Conservation (phyloP, 2,329 filamentous ascomycete species). For the Myriangium duriaei region DNA sequence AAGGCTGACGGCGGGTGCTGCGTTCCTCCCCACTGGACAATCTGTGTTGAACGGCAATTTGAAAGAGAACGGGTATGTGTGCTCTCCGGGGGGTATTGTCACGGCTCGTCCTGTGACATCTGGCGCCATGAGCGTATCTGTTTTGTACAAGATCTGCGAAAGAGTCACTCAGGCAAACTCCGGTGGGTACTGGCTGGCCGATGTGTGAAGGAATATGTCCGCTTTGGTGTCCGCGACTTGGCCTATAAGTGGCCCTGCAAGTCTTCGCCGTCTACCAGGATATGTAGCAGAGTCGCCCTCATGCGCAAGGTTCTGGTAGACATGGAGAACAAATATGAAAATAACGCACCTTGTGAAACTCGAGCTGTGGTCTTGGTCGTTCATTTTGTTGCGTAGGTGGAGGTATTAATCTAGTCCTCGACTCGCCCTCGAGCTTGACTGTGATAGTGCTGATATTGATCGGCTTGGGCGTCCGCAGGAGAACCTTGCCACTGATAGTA, state of each 20-base stretch:
- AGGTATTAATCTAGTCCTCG: conserved; percentile 51
- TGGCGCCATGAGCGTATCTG: conserved; percentile 55
- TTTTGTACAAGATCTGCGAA: conserved; percentile 58
- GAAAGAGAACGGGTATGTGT: conserved; percentile 68
- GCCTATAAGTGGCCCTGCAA: too few species aligned
- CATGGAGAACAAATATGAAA: too few species aligned
- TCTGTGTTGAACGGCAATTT: conserved; percentile 66
- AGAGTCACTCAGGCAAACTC: too few species aligned
- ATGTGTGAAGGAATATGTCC: too few species aligned
- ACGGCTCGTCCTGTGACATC: conserved; percentile 33
- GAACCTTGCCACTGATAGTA: conserved; percentile 47
- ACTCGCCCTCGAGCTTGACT: conserved; percentile 75
- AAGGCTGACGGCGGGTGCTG: conserved; percentile 30
- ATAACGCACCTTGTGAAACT: conserved; percentile 37
- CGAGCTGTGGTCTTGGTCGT: conserved; percentile 35
- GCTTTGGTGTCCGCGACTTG: too few species aligned
- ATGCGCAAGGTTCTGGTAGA: too few species aligned
- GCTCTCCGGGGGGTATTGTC: conserved; percentile 54
- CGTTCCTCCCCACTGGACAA: conserved; percentile 38
- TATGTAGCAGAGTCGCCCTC: too few species aligned
- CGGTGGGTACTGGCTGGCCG: too few species aligned
- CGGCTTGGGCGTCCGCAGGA: conserved; percentile 31
- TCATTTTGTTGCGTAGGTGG: conserved; percentile 29
- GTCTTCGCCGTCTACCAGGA: too few species aligned
- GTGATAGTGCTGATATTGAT: conserved; percentile 45